Evolutionary conservation across 805 yeast genomes (phyloP), one percentile per base, ranked within the genome.

Genomic region (Metschnikowia matae): DNA sequence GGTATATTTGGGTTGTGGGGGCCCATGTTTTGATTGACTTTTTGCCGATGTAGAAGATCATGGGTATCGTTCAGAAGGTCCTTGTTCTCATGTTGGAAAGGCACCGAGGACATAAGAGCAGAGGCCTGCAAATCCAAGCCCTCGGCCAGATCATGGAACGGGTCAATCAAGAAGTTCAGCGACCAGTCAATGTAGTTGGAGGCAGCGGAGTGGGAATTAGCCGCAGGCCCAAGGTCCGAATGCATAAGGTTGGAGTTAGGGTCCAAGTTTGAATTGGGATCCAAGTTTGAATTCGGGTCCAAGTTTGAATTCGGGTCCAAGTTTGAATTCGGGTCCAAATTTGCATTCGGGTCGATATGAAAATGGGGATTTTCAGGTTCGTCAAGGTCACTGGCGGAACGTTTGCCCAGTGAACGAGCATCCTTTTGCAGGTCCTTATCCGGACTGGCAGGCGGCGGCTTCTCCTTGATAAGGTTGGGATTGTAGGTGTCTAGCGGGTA

Each of bases 131-230:
- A 62, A 40, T 71, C 74, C 57, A 71, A 63, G 46, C 62, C 65
- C 46, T 67, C 68, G 15, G 70, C 56, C 48, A 69, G 55, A 14
- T 69, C 71, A 40, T 59, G 54, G 40, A 51, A 52, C 6, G 66
- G 59, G 29, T 69, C 75, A 63, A 70, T 64, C 31, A 72, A 49
- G 32, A 70, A 50, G 37, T 62, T 61, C 26, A 66, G 59, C 3
- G 71, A 65, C 77, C 77, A 72, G 56, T 62, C 59, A 29, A 56
- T 35, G 46, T 55, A 57, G 20, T 45, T 49, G 41, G 48, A 21
- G 6, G 46, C 40, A 2, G 26, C 40, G 17, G 21, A 8, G 10
- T 18, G 38, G 8, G 46, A 11, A 20, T 29, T 33, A 15, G 40
- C 29, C 8, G 29, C 40, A 4, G 40, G 23, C 13, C 37, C 38